Conservation (phyloP, 768 basidiomycete species). For the Tylopilus felleus region DNA sequence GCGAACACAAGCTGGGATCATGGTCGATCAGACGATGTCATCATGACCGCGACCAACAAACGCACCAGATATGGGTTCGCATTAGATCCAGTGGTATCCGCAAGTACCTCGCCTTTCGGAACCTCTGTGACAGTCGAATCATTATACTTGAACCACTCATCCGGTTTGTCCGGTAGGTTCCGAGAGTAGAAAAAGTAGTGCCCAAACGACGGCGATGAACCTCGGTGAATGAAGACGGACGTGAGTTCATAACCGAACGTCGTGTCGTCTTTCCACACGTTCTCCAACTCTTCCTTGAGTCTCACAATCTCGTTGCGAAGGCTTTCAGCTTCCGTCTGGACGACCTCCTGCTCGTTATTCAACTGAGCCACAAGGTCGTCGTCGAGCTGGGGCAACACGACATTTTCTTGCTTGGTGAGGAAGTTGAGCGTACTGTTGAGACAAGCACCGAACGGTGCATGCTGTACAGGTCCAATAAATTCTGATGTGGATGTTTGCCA, state of each 20-base stretch:
- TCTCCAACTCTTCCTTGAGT: constrained; percentile 70
- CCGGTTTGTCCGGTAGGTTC: constrained; percentile 72
- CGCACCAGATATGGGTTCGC: constrained; percentile 88
- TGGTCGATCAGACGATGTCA: neutral
- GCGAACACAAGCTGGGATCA: constrained; percentile 72
- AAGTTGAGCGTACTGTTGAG: constrained; percentile 57
- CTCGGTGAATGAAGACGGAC: constrained; percentile 93
- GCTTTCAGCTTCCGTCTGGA: constrained; percentile 55
- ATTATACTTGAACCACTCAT: constrained; percentile 96
- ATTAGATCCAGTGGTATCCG: constrained; percentile 84
- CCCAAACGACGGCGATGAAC: constrained; percentile 80
- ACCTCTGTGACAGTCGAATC: constrained; percentile 83
- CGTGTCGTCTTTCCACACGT: constrained; percentile 66
- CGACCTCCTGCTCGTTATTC: constrained; percentile 47
- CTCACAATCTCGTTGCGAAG: constrained; percentile 46
- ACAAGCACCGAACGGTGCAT: constrained; percentile 54
- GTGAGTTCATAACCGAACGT: constrained; percentile 83
- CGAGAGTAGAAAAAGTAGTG: constrained; percentile 97
- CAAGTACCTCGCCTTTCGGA: constrained; percentile 76
- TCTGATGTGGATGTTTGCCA: neutral
- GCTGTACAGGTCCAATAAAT: constrained; percentile 36
- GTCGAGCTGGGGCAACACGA: constrained; percentile 53
- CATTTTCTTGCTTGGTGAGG: constrained; percentile 45
- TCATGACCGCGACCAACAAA: constrained; percentile 8
- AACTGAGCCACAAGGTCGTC: constrained; percentile 53